Percentiles rank a stretch among this genome's conserved stretches.
Evolutionary conservation across 768 basidiomycete genomes (phyloP).

Genomic region (Podaxis rugospora): DNA sequence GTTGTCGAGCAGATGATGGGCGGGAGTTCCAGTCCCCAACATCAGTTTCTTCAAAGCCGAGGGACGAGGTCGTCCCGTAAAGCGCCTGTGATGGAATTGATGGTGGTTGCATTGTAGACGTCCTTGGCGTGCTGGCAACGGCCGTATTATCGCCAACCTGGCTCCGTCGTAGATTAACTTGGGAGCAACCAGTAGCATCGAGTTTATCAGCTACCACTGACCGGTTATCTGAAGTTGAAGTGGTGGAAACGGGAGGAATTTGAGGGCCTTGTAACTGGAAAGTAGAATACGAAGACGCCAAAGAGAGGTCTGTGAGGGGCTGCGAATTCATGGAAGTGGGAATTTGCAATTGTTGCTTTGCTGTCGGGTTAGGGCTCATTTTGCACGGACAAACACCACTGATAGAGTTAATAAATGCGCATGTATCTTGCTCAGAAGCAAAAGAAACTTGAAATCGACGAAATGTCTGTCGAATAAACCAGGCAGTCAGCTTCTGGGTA

Average conservation of each 20-base stretch:
- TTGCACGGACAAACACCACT: constrained; percentile 74
- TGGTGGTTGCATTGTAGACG: constrained; percentile 2
- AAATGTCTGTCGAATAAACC: constrained; percentile 45
- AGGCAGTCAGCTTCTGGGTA: neutral
- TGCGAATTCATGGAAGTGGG: neutral
- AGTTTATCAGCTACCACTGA: neutral
- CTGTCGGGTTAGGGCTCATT: constrained; percentile 34
- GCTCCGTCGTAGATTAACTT: neutral
- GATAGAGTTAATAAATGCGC: constrained; percentile 59
- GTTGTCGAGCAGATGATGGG: neutral
- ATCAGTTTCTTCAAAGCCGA: neutral
- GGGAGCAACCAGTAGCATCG: neutral
- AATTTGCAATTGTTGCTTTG: neutral
- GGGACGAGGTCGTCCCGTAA: neutral
- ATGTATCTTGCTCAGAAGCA: constrained; percentile 38
- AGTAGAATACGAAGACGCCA: neutral
- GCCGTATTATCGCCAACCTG: too few species aligned
- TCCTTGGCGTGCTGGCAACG: neutral
- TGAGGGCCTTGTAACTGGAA: neutral
- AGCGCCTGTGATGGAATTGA: neutral
- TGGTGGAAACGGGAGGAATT: neutral
- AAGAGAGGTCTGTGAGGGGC: neutral
- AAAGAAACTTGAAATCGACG: constrained; percentile 79
- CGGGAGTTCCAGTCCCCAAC: neutral
- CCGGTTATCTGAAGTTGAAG: too few species aligned